phyloP scores from a whole-genome alignment of 1,284 basidiomycete species.

The Amylostereum areolatum region DNA sequence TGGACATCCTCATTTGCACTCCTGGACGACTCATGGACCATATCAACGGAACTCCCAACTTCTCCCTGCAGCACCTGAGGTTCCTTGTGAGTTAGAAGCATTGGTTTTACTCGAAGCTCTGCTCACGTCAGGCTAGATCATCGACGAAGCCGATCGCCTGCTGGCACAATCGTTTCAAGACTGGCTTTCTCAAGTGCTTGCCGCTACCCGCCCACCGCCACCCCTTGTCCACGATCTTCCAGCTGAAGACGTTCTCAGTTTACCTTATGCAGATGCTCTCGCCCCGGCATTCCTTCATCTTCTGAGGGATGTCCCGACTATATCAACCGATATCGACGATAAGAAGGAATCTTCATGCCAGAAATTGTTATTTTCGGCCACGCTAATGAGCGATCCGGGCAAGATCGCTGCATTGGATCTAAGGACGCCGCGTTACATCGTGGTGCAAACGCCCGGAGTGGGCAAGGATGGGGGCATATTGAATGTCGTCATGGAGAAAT shows the following conservation, averaged over 20 bases:
- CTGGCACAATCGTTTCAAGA: constrained; percentile 95
- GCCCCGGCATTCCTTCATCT: constrained; percentile 52
- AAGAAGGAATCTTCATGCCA: constrained; percentile 69
- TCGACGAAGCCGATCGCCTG: constrained; percentile 96
- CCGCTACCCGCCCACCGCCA: constrained; percentile 54
- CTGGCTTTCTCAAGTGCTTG: constrained; percentile 82
- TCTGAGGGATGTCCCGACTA: constrained; percentile 30
- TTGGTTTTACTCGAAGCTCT: background rate
- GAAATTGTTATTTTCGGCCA: constrained; percentile 96
- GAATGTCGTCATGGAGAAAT: constrained; percentile 66
- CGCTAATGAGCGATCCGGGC: constrained; percentile 89
- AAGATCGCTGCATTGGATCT: constrained; percentile 85
- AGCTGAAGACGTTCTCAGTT: background rate
- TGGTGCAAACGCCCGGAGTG: constrained; percentile 53
- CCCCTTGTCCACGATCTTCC: background rate
- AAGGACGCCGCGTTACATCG: constrained; percentile 81
- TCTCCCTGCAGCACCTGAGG: constrained; percentile 89
- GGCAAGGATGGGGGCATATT: constrained; percentile 34
- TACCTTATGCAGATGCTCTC: constrained; percentile 44
- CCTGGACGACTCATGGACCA: constrained; percentile 96
- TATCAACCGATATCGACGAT: constrained; percentile 50
- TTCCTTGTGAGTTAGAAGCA: constrained; percentile 59
- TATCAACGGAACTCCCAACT: constrained; percentile 80
- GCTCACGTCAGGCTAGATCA: constrained; percentile 50
- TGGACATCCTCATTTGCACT: constrained; percentile 94